Conservation (phyloP, 176 grass and related monocot species). For the Melocanna baccifera region DNA sequence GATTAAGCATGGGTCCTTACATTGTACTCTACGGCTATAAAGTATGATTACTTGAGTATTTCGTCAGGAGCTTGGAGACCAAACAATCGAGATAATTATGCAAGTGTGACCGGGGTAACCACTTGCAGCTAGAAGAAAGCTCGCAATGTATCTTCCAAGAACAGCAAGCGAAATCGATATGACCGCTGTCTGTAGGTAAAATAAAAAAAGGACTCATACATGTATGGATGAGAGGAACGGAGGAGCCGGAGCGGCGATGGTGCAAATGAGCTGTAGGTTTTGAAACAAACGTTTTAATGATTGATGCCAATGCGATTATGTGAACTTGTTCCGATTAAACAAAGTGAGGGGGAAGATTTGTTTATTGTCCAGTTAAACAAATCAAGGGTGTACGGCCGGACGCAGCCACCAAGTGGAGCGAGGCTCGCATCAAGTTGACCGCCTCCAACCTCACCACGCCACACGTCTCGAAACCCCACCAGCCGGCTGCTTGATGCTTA, state of each 20-base stretch:
- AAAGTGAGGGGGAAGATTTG: not conserved
- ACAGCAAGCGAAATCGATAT: slow-evolving; percentile 15
- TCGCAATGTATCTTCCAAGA: slow-evolving; percentile 39
- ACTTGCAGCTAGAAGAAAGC: not conserved
- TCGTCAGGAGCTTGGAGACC: not conserved
- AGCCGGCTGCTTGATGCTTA: slow-evolving; percentile 1
- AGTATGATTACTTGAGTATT: slow-evolving; percentile 17
- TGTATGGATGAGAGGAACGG: not conserved
- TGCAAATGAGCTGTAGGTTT: slow-evolving; percentile 2
- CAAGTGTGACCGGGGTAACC: not conserved
- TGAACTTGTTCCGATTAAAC: slow-evolving; percentile 23
- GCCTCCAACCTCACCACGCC: slow-evolving; percentile 13
- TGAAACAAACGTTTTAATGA: slow-evolving; percentile 9
- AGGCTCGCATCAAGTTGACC: slow-evolving; percentile 36
- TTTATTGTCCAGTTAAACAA: not conserved
- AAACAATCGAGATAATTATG: not conserved
- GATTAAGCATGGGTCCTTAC: not conserved
- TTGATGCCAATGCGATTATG: slow-evolving; percentile 34
- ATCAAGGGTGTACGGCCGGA: not conserved
- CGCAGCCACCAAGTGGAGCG: slow-evolving; percentile 34
- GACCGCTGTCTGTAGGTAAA: not conserved
- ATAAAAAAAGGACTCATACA: not conserved
- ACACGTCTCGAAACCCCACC: not conserved
- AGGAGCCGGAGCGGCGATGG: not conserved
- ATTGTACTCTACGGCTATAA: slow-evolving; percentile 17